Evolutionary conservation across 192 early-diverging fungal genomes (phyloP).

Genomic region (Thamnidium elegans): DNA sequence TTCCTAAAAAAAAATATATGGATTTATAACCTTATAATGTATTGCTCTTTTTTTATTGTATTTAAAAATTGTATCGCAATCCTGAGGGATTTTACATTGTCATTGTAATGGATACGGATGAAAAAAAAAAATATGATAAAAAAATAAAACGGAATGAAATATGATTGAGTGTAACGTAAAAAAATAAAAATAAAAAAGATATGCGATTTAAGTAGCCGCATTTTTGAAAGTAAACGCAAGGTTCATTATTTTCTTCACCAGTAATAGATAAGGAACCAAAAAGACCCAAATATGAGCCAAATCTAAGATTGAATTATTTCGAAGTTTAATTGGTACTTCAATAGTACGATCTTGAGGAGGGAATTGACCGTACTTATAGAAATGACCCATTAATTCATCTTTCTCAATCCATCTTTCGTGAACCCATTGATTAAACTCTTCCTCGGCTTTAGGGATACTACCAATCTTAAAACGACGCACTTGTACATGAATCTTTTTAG

Average conservation of each 20-base stretch:
- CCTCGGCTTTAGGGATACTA: conserved; percentile 66
- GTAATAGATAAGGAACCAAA: conserved; percentile 4
- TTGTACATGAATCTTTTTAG: conserved; percentile 80
- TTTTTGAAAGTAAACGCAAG: conserved; percentile 35
- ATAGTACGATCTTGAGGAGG: conserved; percentile 29
- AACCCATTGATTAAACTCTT: conserved; percentile 75
- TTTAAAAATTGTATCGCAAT: too few relatives aligned
- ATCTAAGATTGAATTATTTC: conserved; percentile 61
- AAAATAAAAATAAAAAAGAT: neutral
- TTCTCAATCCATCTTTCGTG: conserved; percentile 78
- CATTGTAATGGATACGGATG: neutral
- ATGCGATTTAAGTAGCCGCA: too few relatives aligned
- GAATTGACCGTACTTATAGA: conserved; percentile 75
- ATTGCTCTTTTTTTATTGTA: too few relatives aligned
- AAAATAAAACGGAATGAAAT: neutral
- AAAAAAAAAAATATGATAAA: neutral
- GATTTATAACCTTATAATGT: neutral
- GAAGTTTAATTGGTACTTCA: neutral
- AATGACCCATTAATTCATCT: conserved; percentile 75
- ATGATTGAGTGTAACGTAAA: neutral
- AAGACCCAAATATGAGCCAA: conserved; percentile 62
- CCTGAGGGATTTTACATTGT: too few relatives aligned
- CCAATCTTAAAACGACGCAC: conserved; percentile 62
- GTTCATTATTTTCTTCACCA: conserved; percentile 67
- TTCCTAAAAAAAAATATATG: too few relatives aligned